Percentiles rank a stretch among this genome's conserved stretches.
These are phyloP conservation scores for Pholiota microspora DNA, from an alignment of 768 basidiomycete species.

Conservation along the genomic window DNA sequence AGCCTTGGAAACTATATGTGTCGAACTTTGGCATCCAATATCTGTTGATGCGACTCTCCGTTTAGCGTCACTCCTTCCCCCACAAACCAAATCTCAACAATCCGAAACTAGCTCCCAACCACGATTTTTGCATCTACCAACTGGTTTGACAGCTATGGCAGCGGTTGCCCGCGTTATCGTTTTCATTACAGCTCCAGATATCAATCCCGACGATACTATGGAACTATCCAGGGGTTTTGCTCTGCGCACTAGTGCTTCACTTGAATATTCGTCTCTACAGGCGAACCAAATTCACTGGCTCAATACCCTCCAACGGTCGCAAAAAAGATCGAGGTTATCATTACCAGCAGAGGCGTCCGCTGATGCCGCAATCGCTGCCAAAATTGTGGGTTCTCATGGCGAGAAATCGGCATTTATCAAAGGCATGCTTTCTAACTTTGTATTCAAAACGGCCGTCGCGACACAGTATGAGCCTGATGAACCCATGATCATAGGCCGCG, in stretches of 20 bases:
- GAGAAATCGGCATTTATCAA: slow-evolving; percentile 41
- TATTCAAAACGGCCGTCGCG: slow-evolving; percentile 60
- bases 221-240: slow-evolving; percentile 71
- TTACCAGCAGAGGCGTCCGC: slow-evolving; percentile 50
- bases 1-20: slow-evolving; percentile 24
- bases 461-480: slow-evolving; percentile 70
- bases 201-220: slow-evolving; percentile 68
- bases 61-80: slow-evolving; percentile 40
- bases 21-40: slow-evolving; percentile 32
- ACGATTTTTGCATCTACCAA: slow-evolving; percentile 43
- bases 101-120: slow-evolving; percentile 15
- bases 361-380: slow-evolving; percentile 43
- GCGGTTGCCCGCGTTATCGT: slow-evolving; percentile 62
- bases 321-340: slow-evolving; percentile 51
- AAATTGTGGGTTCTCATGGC: slow-evolving; percentile 27
- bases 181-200: slow-evolving; percentile 75
- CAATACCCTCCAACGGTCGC: slow-evolving; percentile 33
- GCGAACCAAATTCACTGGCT: slow-evolving; percentile 36
- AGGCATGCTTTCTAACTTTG: slow-evolving; percentile 44
- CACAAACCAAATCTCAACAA: slow-evolving; percentile 11
- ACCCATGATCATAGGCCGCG: slow-evolving; percentile 53
- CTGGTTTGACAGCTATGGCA: slow-evolving; percentile 54
- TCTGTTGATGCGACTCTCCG: slow-evolving; percentile 35
- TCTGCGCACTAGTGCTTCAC: slow-evolving; percentile 48
- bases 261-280: slow-evolving; percentile 56